phyloP scores from a whole-genome alignment of 257 asterid genomes.

The Jasminum sambac region DNA sequence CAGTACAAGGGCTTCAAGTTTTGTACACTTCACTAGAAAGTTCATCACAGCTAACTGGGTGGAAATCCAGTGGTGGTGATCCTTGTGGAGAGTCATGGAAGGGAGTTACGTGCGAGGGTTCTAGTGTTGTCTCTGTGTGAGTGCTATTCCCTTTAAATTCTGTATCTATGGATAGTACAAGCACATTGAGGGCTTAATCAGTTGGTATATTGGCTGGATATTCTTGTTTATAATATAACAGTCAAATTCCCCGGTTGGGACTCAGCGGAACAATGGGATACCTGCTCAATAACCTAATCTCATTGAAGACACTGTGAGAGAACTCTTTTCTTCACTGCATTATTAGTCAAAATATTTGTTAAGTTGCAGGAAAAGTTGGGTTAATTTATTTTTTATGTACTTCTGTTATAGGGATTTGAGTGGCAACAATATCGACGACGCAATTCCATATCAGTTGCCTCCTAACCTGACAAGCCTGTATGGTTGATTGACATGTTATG shows the following conservation, averaged over 20 bases:
- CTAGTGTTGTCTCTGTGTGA: constrained; percentile 83
- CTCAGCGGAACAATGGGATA: constrained; percentile 89
- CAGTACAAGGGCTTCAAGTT: constrained; percentile 89
- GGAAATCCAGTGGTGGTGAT: constrained; percentile 89
- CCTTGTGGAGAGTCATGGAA: constrained; percentile 96
- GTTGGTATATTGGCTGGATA: constrained; percentile 7
- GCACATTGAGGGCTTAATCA: constrained; percentile 15
- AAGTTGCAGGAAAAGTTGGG: neutral
- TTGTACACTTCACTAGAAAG: constrained; percentile 72
- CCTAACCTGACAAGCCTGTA: constrained; percentile 87
- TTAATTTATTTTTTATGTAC: neutral
- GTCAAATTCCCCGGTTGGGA: constrained; percentile 76
- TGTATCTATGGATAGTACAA: constrained; percentile 16
- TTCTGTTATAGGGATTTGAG: constrained; percentile 79
- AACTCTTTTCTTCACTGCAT: constrained; percentile 19
- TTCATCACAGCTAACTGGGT: constrained; percentile 74
- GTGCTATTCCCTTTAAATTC: constrained; percentile 30
- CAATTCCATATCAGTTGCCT: constrained; percentile 83
- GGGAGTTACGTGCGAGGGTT: constrained; percentile 78
- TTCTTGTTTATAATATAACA: constrained; percentile 43
- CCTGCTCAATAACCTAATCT: constrained; percentile 65
- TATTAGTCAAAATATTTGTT: neutral
- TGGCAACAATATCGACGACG: constrained; percentile 70
- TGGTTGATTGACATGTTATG: constrained; percentile 26
- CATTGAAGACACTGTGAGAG: constrained; percentile 75